Percentiles rank a stretch among this genome's conserved stretches.
phyloP scores from a whole-genome alignment of 2,329 filamentous ascomycete species.

The Cytospora schulzeri region DNA sequence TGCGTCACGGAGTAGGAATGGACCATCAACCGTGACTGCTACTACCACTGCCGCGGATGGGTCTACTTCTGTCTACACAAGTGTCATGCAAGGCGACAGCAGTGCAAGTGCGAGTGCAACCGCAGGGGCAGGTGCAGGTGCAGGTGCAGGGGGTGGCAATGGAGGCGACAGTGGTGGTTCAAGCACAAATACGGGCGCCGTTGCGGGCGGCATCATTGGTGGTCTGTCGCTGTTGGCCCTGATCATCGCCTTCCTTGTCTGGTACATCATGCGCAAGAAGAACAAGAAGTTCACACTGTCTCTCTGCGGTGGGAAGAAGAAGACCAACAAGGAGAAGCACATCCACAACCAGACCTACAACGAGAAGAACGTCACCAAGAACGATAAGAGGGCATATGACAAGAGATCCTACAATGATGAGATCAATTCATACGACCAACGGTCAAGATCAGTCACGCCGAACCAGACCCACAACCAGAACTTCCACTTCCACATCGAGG shows the following conservation, averaged over 20 bases:
- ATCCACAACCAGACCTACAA: constrained; percentile 16
- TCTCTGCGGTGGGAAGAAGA: constrained; percentile 28
- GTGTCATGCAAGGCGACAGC: constrained; percentile 18
- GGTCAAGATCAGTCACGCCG: constrained; percentile 10
- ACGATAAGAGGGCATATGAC: constrained; percentile 25
- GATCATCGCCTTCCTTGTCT: constrained; percentile 30
- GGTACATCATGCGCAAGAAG: constrained; percentile 33
- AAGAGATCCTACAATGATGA: constrained; percentile 12
- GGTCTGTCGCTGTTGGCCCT: constrained; percentile 33
- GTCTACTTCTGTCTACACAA: constrained; percentile 24
- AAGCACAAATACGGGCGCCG: constrained; percentile 33
- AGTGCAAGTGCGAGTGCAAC: constrained; percentile 18
- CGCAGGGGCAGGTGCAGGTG: constrained; percentile 1
- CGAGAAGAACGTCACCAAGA: constrained; percentile 18
- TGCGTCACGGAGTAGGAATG: constrained; percentile 14
- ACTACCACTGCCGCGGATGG: constrained; percentile 26
- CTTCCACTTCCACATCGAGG: constrained; percentile 20
- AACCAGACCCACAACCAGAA: constrained; percentile 7
- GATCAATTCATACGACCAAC: neutral
- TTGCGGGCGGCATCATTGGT: constrained; percentile 38
- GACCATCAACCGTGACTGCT: constrained; percentile 25
- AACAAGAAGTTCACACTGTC: constrained; percentile 29
- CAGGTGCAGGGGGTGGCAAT: constrained; percentile 1
- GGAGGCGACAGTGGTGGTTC: neutral
- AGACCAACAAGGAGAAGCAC: constrained; percentile 24